Percentiles rank a stretch among this genome's conserved stretches.
Conservation (phyloP, 768 basidiomycete species). For the Amanita muscaria region DNA sequence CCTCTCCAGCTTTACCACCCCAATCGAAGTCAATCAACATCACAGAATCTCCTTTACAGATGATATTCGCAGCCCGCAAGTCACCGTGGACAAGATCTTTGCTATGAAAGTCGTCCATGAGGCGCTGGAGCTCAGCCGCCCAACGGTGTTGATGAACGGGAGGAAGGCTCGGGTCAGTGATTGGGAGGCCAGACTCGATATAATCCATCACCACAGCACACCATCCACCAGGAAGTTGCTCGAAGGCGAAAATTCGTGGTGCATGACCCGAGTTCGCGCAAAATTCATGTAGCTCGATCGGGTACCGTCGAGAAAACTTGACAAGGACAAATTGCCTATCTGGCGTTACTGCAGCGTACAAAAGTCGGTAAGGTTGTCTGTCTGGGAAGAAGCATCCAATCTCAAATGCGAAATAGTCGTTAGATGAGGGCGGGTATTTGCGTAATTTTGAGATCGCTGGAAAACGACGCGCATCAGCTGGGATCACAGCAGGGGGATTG, state of each 20-base stretch:
- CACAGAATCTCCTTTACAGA: constrained; percentile 6
- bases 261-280: constrained; percentile 14
- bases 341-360: constrained; percentile 6
- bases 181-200: constrained; percentile 1
- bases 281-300: constrained; percentile 12
- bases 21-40: constrained; percentile 18
- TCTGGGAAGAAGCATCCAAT: not conserved
- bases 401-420: constrained; percentile 7
- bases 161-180: not conserved
- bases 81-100: constrained; percentile 17
- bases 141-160: not conserved
- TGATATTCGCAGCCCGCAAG: constrained; percentile 16
- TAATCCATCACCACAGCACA: constrained; percentile 17
- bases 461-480: not conserved
- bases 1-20: constrained; percentile 14
- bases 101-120: constrained; percentile 11
- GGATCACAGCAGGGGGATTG: not conserved
- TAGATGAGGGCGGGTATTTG: constrained; percentile 6
- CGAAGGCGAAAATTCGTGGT: constrained; percentile 15
- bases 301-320: constrained; percentile 15
- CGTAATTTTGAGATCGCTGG: not conserved
- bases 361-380: constrained; percentile 2
- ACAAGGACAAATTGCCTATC: constrained; percentile 8
- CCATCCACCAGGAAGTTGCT: constrained; percentile 19
- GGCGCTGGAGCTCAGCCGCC: not conserved